A percentile compares a stretch with the other conserved stretches of the same genome.
Evolutionary conservation across 2,329 filamentous ascomycete species (phyloP).

Genomic region (Ceratocystis diversiconidia): DNA sequence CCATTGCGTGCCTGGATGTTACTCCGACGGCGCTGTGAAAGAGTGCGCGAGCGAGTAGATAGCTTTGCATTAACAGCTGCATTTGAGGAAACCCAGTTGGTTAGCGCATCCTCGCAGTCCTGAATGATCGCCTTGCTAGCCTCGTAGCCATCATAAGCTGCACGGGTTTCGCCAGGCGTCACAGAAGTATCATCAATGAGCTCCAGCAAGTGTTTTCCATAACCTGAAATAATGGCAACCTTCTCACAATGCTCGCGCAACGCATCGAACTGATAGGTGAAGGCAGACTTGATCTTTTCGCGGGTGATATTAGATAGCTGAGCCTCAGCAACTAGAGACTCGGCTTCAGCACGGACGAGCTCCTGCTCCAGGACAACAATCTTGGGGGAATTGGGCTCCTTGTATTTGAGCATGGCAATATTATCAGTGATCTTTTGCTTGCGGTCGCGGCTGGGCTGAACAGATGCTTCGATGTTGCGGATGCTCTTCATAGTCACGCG

Average conservation of each 20-base stretch:
- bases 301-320: slow-evolving; percentile 98
- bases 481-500: slow-evolving; percentile 99
- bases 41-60: slow-evolving; percentile 70
- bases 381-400: slow-evolving; percentile 94
- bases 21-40: slow-evolving; percentile 71
- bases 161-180: slow-evolving; percentile 88
- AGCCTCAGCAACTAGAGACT: slow-evolving; percentile 95
- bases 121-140: slow-evolving; percentile 98
- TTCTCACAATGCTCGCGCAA: slow-evolving; percentile 97
- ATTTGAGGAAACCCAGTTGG: slow-evolving; percentile 89
- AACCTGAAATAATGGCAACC: slow-evolving; percentile 92
- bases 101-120: slow-evolving; percentile 93
- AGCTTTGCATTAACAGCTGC: slow-evolving; percentile 79
- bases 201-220: slow-evolving; percentile 95
- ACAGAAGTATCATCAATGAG: slow-evolving; percentile 93
- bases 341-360: slow-evolving; percentile 92
- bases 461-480: slow-evolving; percentile 95
- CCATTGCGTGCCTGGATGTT: slow-evolving; percentile 48
- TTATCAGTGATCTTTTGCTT: slow-evolving; percentile 99
- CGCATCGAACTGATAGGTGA: slow-evolving; percentile 95
- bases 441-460: slow-evolving; percentile 96
- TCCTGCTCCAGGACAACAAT: slow-evolving; percentile 98
- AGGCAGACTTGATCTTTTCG: slow-evolving; percentile 97
- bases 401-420: slow-evolving; percentile 98
- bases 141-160: slow-evolving; percentile 95